phyloP scores from a whole-genome alignment of 257 asterid genomes.

The Capsicum chinense region DNA sequence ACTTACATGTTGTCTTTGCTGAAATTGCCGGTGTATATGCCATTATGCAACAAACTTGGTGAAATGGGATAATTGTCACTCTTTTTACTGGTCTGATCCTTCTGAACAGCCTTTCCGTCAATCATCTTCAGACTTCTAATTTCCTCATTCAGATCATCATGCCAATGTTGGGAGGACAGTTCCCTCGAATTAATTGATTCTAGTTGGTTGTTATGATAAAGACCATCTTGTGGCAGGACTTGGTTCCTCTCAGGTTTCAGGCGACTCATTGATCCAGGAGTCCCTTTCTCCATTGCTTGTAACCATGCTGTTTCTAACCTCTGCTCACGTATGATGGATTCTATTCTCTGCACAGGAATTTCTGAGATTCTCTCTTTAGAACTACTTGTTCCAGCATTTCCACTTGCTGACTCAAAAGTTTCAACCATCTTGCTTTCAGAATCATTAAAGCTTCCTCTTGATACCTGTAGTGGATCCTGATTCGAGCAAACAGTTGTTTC shows the following conservation, averaged over 20 bases:
- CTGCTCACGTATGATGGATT: constrained; percentile 84
- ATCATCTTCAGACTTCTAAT: constrained; percentile 61
- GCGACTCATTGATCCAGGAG: constrained; percentile 61
- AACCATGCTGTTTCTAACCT: constrained; percentile 91
- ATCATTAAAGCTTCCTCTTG: constrained; percentile 47
- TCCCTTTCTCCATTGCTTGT: constrained; percentile 85
- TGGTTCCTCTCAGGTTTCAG: constrained; percentile 87
- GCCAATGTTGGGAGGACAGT: constrained; percentile 59
- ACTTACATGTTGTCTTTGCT: constrained; percentile 79
- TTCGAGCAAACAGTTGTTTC: constrained; percentile 24
- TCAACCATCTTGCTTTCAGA: constrained; percentile 41
- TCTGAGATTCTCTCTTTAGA: constrained; percentile 53
- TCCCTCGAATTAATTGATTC: constrained; percentile 48
- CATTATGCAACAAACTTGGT: constrained; percentile 89
- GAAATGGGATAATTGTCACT: constrained; percentile 60
- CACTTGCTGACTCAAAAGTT: constrained; percentile 40
- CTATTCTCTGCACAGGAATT: constrained; percentile 71
- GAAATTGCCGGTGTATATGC: constrained; percentile 56
- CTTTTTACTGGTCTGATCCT: constrained; percentile 56
- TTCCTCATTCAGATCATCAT: constrained; percentile 72
- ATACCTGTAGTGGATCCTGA: constrained; percentile 39
- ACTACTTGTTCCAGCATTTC: constrained; percentile 40
- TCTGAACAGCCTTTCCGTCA: constrained; percentile 47
- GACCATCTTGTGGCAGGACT: constrained; percentile 78
- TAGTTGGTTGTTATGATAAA: constrained; percentile 43